Evolutionary conservation across 768 basidiomycete genomes (phyloP).

Genomic region (Phanerodontia chrysosporium): DNA sequence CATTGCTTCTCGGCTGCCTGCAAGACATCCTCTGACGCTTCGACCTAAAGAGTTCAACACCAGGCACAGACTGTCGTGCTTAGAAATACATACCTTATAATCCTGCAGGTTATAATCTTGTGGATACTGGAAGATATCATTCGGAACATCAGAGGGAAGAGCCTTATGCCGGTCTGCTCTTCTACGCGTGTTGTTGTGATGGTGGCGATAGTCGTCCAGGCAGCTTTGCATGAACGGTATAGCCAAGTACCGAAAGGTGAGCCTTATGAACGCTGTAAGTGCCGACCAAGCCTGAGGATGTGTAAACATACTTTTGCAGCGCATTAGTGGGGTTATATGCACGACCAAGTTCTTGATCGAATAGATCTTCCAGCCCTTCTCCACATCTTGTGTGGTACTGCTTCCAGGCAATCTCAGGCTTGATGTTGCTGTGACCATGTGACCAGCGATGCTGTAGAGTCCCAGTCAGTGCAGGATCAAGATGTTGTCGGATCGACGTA

Average conservation of each 20-base stretch:
- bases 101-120: constrained; percentile 25
- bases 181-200: constrained; percentile 10
- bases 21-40: constrained; percentile 14
- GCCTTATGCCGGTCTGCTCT: constrained; percentile 31
- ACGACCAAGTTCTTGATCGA: constrained; percentile 27
- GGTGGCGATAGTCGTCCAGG: constrained; percentile 3
- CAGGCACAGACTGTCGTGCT: too few species aligned
- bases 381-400: constrained; percentile 25
- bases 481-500: constrained; percentile 32
- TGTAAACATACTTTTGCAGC: constrained; percentile 20
- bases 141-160: constrained; percentile 37
- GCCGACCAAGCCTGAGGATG: too few species aligned
- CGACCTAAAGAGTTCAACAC: constrained; percentile 15
- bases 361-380: constrained; percentile 32
- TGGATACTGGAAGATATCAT: constrained; percentile 28
- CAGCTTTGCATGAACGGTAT: constrained; percentile 17
- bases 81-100: constrained; percentile 36
- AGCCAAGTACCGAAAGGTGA: constrained; percentile 9
- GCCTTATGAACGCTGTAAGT: constrained; percentile 2
- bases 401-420: constrained; percentile 41
- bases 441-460: constrained; percentile 21
- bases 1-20: constrained; percentile 22
- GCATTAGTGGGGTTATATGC: constrained; percentile 28
- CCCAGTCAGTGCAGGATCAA: constrained; percentile 29
- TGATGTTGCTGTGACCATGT: constrained; percentile 35